Evolutionary conservation across 2,329 filamentous ascomycete species (phyloP).

Genomic region (Xylariaceae sp.): DNA sequence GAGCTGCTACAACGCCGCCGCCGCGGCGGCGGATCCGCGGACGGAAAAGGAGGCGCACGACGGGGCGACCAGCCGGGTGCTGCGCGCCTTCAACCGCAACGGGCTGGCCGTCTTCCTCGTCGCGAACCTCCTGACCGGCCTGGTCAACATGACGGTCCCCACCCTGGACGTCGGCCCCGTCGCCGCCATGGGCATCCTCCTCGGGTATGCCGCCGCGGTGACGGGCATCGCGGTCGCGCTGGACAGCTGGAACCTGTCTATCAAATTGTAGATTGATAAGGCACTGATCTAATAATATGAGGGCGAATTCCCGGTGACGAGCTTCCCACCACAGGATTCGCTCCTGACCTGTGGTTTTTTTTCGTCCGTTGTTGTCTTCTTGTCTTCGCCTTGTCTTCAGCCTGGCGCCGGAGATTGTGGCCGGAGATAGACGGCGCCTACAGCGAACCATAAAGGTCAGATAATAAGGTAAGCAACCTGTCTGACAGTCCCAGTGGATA

Average conservation of each 20-base stretch:
- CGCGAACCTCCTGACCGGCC: conserved; percentile 81
- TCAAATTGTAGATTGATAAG: conserved; percentile 55
- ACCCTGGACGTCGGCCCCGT: conserved; percentile 65
- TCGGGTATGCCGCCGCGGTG: conserved; percentile 62
- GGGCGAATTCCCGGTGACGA: too few species aligned
- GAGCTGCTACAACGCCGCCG: conserved; percentile 54
- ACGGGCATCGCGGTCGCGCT: conserved; percentile 61
- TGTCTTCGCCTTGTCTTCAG: too few species aligned
- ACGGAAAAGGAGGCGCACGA: conserved; percentile 58
- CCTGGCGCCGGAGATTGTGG: too few species aligned
- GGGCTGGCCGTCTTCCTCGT: conserved; percentile 77
- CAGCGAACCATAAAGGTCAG: too few species aligned
- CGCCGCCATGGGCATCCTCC: conserved; percentile 64
- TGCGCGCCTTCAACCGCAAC: conserved; percentile 81
- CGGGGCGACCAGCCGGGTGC: conserved; percentile 69
- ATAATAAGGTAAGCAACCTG: too few species aligned
- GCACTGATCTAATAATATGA: too few species aligned
- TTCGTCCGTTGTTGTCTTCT: too few species aligned
- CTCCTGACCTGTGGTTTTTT: too few species aligned
- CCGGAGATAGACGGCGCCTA: too few species aligned
- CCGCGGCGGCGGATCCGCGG: conserved; percentile 37
- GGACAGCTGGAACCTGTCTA: conserved; percentile 58
- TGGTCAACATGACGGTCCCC: conserved; percentile 79
- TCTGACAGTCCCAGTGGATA: too few species aligned
- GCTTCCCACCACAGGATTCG: too few species aligned